Evolutionary conservation across 2,329 filamentous ascomycete genomes (phyloP), one percentile per base, ranked within the genome.

Genomic region (Aspergillus sp.): DNA sequence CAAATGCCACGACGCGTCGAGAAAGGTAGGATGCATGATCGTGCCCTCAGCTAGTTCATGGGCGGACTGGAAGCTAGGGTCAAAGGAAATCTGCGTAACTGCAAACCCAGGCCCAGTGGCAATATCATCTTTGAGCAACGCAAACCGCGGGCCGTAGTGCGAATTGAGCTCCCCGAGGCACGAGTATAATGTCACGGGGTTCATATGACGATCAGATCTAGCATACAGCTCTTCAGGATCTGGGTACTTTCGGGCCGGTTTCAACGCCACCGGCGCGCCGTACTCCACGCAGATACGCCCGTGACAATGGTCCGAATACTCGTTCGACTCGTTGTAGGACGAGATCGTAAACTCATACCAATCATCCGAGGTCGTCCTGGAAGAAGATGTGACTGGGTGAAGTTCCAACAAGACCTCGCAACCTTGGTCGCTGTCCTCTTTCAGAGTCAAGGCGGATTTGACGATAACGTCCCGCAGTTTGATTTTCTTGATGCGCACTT

Each of bases 1-100:
- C 7, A 38, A 20, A 38, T 49, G 47, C 9, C 40, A 44, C n/a
- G 47, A 32, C 16, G 38, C 38, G 16, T 49, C 47, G 9, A 49
- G 17, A 2, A 49, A 43, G 13, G 38, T 49, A 5, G 47, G 47
- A 32, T 49, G 47, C 34, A 38, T 38, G n/a, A 38, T 38, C 14
- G 34, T 38, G 5, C 34, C 14, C 34, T 38, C 14, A 5, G 14
- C 34, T 5, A 38, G 13, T 10, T 38, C 34, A n/a, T 38, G 34
- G 1, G 34, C 14, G 5, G 34, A 38, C 34, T 38, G 34, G 34
- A 38, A 38, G 34, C 34, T 38, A n/a, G 34, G 34, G 16, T 38
- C 34, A 17, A 38, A 38, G 34, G 34, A 38, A 9, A 38, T 17
- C 14, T 17, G 34, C 5, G 34, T 38, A 5, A 38, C 34, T 17